phyloP scores from a whole-genome alignment of 306 rosid species.

The Spatholobus suberectus region DNA sequence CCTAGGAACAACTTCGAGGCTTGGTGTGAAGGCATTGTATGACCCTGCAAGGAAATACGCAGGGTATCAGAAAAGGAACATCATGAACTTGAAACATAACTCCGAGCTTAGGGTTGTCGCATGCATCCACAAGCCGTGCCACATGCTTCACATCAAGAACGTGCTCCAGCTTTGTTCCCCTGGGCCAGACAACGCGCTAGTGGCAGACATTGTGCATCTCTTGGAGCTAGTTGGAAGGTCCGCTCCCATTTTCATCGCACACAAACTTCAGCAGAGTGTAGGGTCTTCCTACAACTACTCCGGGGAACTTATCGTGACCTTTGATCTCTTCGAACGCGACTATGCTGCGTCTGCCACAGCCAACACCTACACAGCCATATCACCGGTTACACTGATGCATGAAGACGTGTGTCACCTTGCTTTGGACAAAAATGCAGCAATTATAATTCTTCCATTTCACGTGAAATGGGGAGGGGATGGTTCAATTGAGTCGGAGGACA shows the following conservation, averaged over 20 bases:
- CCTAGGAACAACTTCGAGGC: slow-evolving; percentile 27
- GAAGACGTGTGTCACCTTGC: slow-evolving; percentile 58
- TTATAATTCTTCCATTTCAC: slow-evolving; percentile 61
- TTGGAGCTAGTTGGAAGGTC: slow-evolving; percentile 53
- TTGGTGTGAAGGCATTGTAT: slow-evolving; percentile 43
- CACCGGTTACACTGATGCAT: slow-evolving; percentile 47
- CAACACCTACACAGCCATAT: slow-evolving; percentile 50
- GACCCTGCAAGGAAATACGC: slow-evolving; percentile 58
- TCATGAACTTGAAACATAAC: slow-evolving; percentile 35
- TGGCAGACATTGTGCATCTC: slow-evolving; percentile 49
- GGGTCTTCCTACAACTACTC: slow-evolving; percentile 38
- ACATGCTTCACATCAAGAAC: slow-evolving; percentile 39
- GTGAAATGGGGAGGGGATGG: slow-evolving; percentile 50
- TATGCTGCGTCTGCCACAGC: slow-evolving; percentile 14
- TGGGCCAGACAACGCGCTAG: not conserved
- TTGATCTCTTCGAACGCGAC: slow-evolving; percentile 41
- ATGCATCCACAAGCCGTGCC: slow-evolving; percentile 46
- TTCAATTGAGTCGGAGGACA: slow-evolving; percentile 42
- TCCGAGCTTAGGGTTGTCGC: slow-evolving; percentile 46
- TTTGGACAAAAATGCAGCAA: slow-evolving; percentile 45
- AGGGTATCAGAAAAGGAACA: slow-evolving; percentile 49
- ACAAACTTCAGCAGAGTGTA: slow-evolving; percentile 30
- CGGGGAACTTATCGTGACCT: slow-evolving; percentile 38
- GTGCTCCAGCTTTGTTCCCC: slow-evolving; percentile 47
- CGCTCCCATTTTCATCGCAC: slow-evolving; percentile 52